phyloP scores from a whole-genome alignment of 1,139 yeast genomes.

The Suhomyces kunorum region DNA sequence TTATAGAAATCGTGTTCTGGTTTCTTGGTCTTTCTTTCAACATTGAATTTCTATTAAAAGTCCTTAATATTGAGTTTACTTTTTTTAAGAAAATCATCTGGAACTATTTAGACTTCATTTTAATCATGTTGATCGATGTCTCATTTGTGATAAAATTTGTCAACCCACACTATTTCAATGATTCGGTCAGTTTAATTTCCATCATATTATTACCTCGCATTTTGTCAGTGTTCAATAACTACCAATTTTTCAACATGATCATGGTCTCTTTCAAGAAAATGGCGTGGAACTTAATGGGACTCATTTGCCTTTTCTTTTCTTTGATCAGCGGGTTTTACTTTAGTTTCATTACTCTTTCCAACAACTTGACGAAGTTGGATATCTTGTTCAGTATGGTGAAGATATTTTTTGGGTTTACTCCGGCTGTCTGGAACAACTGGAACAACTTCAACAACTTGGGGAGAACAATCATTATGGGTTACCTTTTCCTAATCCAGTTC shows the following conservation, averaged over 20 bases:
- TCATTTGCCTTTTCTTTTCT: conserved; percentile 51
- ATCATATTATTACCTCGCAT: conserved; percentile 57
- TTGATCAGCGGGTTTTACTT: conserved; percentile 61
- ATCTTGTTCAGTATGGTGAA: conserved; percentile 58
- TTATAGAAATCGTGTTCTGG: conserved; percentile 35
- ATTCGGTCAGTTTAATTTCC: conserved; percentile 48
- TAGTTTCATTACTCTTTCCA: conserved; percentile 54
- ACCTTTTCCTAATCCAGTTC: conserved; percentile 58
- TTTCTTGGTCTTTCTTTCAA: conserved; percentile 38
- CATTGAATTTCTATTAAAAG: conserved; percentile 40
- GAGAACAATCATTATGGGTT: conserved; percentile 50
- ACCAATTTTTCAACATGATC: conserved; percentile 55
- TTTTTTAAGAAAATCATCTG: conserved; percentile 42
- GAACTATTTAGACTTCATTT: conserved; percentile 42
- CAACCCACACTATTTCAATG: conserved; percentile 19
- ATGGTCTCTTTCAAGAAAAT: conserved; percentile 54
- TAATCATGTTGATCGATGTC: conserved; percentile 34
- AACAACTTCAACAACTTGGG: conserved; percentile 52
- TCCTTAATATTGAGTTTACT: conserved; percentile 44
- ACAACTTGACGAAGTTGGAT: conserved; percentile 44
- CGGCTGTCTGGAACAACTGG: conserved; percentile 67
- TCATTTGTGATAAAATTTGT: conserved; percentile 27
- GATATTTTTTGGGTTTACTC: conserved; percentile 62
- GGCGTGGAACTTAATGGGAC: conserved; percentile 57
- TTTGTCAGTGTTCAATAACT: conserved; percentile 55